Evolutionary conservation across 176 grass and related monocot genomes (phyloP).

Genomic region (Musa troglodytarum): DNA sequence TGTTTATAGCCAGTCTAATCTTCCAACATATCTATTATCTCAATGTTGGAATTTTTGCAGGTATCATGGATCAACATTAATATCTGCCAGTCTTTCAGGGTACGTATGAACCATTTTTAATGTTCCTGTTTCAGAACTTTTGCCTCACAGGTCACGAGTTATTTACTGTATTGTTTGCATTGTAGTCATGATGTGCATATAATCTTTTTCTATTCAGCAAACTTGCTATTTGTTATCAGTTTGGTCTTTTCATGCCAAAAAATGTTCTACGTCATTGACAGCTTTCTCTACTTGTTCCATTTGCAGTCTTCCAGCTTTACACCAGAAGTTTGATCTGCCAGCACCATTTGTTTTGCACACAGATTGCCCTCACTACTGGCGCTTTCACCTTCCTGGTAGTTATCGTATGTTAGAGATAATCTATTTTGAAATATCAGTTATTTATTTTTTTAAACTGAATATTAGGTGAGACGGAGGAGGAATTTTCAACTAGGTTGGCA

Average conservation of each 20-base stretch:
- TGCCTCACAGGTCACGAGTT: not conserved
- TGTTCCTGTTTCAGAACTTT: not conserved
- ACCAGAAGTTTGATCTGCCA: slow-evolving; percentile 98
- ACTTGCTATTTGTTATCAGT: not conserved
- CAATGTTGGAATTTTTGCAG: slow-evolving; percentile 38
- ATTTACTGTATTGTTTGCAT: not conserved
- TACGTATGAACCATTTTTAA: slow-evolving; percentile 14
- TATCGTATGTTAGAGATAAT: not conserved
- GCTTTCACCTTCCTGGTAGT: slow-evolving; percentile 86
- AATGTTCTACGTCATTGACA: slow-evolving; percentile 4
- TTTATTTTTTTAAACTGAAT: slow-evolving; percentile 4
- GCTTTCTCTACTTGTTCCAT: slow-evolving; percentile 21
- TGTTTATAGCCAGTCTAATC: slow-evolving; percentile 12
- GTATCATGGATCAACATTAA: slow-evolving; percentile 94
- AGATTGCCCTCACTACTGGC: slow-evolving; percentile 90
- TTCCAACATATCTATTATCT: not conserved
- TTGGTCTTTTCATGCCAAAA: slow-evolving; percentile 17
- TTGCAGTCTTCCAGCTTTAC: slow-evolving; percentile 74
- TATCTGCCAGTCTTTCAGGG: slow-evolving; percentile 86
- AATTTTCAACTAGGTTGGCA: slow-evolving; percentile 77
- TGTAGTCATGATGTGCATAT: not conserved
- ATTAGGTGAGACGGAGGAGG: slow-evolving; percentile 87
- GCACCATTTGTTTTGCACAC: slow-evolving; percentile 90
- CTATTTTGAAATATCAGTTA: not conserved
- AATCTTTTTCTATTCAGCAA: not conserved